Base-by-base conservation (phyloP, 768 basidiomycete genomes). In the Pulveroboletus sp. region DNA sequence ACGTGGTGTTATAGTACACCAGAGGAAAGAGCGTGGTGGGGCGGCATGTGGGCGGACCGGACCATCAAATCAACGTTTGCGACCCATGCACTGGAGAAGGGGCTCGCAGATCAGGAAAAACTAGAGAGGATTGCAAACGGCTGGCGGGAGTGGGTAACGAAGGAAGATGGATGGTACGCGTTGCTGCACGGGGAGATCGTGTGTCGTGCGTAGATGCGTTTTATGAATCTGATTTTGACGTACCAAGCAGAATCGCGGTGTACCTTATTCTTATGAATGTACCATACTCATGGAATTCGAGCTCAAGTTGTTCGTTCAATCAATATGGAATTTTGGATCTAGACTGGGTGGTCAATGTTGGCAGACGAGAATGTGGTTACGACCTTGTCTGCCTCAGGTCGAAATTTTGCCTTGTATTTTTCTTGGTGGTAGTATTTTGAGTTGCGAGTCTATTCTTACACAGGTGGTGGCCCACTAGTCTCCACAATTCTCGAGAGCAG, bases 21-120 rank as follows among this genome's bases (percentile, higher is more conserved):
- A 0, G 70, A 71, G 48, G 73, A 76, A 29, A 61, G 68, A 0
- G 58, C 53, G 11, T 75, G 70, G 70, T 76, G 68, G 68, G 62
- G 71, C 6, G 61, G 53, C 12, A 26, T 69, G 31, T 74, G 71
- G 72, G 71, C 72, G 11, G 72, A 72, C 14, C 57, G 76, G 6
- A 65, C 63, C 2, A 51, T 70, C 3, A 36, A 51, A 2, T 75
- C 73, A 11, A 54, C 56, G 22, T 72, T 73, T 47, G 64, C 71
- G 5, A 38, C 47, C 27, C 57, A 49, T 22, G 71, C 70, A 2
- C 17, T 72, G 0, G 60, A 66, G 23, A 55, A 51, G 4, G 69
- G 65, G 5, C 35, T 64, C 1, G 55, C 56, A 1, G 59, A 58
- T 3, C 6, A 30, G 34, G 63, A 65, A 20, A 59, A 59, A 22